Conservation (phyloP, 495 filamentous ascomycete genomes). For the Endocarpon pusillum region DNA sequence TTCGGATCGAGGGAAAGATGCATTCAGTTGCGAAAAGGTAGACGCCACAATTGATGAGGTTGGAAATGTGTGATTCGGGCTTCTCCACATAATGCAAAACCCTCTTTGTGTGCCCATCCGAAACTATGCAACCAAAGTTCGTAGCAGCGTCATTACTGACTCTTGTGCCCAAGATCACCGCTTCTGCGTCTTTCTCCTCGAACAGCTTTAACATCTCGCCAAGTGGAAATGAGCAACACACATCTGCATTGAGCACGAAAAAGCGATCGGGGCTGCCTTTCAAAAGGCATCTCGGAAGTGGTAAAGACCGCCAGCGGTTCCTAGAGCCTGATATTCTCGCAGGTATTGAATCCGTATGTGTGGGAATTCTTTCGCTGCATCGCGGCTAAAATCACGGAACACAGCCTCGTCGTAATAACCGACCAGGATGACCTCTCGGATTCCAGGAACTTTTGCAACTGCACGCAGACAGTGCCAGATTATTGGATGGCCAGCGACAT, state of each 20-base stretch:
- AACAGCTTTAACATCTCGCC: slow-evolving; percentile 88
- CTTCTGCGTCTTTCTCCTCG: slow-evolving; percentile 90
- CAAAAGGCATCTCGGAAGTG: slow-evolving; percentile 97
- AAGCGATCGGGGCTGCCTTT: slow-evolving; percentile 88
- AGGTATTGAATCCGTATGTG: slow-evolving; percentile 87
- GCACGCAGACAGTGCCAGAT: slow-evolving; percentile 93
- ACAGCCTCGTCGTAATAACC: slow-evolving; percentile 97
- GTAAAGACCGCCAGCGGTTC: slow-evolving; percentile 92
- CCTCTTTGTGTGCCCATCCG: slow-evolving; percentile 82
- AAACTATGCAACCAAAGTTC: slow-evolving; percentile 97
- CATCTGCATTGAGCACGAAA: slow-evolving; percentile 96
- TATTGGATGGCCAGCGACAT: slow-evolving; percentile 95
- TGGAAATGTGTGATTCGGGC: slow-evolving; percentile 94
- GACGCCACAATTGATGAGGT: slow-evolving; percentile 98
- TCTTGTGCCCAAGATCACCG: slow-evolving; percentile 86
- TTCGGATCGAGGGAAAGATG: slow-evolving; percentile 92
- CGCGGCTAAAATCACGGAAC: slow-evolving; percentile 96
- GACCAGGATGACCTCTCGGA: slow-evolving; percentile 92
- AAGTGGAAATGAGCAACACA: slow-evolving; percentile 97
- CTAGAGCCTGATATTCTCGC: slow-evolving; percentile 91
- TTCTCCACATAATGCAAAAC: slow-evolving; percentile 99
- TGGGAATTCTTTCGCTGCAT: slow-evolving; percentile 66
- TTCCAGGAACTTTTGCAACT: slow-evolving; percentile 75
- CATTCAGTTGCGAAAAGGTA: slow-evolving; percentile 92
- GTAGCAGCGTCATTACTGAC: slow-evolving; percentile 82